These are phyloP conservation scores for Juncus effusus DNA, from an alignment of 176 grass and related monocot genomes.

Conservation along the genomic window DNA sequence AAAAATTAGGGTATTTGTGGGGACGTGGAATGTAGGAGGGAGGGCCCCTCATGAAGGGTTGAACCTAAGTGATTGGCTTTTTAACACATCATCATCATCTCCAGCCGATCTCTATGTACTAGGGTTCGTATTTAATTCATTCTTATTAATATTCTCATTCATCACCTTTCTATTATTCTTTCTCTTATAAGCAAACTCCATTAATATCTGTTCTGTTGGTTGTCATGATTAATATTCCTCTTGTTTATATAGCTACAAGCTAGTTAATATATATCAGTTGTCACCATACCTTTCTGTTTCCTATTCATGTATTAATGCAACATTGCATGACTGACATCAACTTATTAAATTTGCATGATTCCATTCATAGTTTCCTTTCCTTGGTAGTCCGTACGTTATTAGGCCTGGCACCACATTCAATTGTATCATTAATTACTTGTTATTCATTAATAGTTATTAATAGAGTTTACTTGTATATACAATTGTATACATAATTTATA, in stretches of 20 bases:
- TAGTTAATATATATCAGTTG: slow-evolving; percentile 26
- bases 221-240: slow-evolving; percentile 32
- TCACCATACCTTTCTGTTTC: slow-evolving; percentile 22
- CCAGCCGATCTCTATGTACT: slow-evolving; percentile 76
- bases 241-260: slow-evolving; percentile 13
- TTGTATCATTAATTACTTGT: slow-evolving; percentile 13
- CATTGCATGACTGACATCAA: slow-evolving; percentile 2
- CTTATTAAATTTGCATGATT: slow-evolving; percentile 14
- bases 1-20: slow-evolving; percentile 51
- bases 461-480: too few relatives aligned
- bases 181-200: slow-evolving; percentile 5
- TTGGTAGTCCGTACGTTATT: slow-evolving; percentile 17
- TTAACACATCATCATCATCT: slow-evolving; percentile 28
- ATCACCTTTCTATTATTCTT: slow-evolving; percentile 12
- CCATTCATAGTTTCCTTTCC: not conserved
- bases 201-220: slow-evolving; percentile 5
- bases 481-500: not conserved
- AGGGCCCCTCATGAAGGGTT: slow-evolving; percentile 42
- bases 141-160: slow-evolving; percentile 5
- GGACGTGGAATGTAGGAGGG: slow-evolving; percentile 95
- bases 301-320: slow-evolving; percentile 8
- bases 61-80: slow-evolving; percentile 62
- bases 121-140: slow-evolving; percentile 37
- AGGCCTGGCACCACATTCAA: not conserved
- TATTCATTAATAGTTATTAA: not conserved